phyloP scores from a whole-genome alignment of 2,329 filamentous ascomycete species.

The Trichophyton schoenleinii region DNA sequence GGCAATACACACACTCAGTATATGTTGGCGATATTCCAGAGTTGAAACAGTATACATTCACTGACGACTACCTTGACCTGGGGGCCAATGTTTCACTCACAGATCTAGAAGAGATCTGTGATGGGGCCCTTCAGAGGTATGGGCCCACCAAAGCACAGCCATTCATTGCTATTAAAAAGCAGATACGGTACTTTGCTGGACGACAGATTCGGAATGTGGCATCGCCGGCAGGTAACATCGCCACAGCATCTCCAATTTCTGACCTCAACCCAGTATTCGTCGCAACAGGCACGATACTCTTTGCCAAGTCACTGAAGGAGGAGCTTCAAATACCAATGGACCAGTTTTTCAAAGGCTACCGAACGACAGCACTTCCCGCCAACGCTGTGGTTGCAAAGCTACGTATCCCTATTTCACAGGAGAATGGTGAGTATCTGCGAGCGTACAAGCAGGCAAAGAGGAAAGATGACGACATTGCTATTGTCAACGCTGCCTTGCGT shows the following conservation, averaged over 20 bases:
- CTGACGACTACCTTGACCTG: slow-evolving; percentile 73
- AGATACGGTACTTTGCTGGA: slow-evolving; percentile 88
- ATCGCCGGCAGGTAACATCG: slow-evolving; percentile 86
- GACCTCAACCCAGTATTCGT: slow-evolving; percentile 92
- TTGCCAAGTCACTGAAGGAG: slow-evolving; percentile 62
- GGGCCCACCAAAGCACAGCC: slow-evolving; percentile 59
- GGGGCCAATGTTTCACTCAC: slow-evolving; percentile 88
- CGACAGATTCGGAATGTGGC: slow-evolving; percentile 96
- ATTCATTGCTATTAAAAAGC: slow-evolving; percentile 83
- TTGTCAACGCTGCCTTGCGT: slow-evolving; percentile 77
- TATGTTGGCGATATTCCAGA: slow-evolving; percentile 90
- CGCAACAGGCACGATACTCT: slow-evolving; percentile 66
- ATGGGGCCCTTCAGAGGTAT: slow-evolving; percentile 67
- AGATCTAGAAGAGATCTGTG: slow-evolving; percentile 74
- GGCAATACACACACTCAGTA: slow-evolving; percentile 79
- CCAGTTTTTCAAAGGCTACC: slow-evolving; percentile 84
- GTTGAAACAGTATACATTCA: slow-evolving; percentile 65
- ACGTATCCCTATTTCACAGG: slow-evolving; percentile 63
- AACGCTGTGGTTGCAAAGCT: slow-evolving; percentile 79
- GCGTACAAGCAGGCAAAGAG: slow-evolving; percentile 95
- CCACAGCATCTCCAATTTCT: slow-evolving; percentile 89
- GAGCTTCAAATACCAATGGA: slow-evolving; percentile 83
- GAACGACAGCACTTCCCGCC: slow-evolving; percentile 64
- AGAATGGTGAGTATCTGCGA: slow-evolving; percentile 69
- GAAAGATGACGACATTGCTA: slow-evolving; percentile 97